Evolutionary conservation across 345 rosid species (phyloP), one percentile per base, ranked within the genome.

Genomic region (Sonneratia alba): DNA sequence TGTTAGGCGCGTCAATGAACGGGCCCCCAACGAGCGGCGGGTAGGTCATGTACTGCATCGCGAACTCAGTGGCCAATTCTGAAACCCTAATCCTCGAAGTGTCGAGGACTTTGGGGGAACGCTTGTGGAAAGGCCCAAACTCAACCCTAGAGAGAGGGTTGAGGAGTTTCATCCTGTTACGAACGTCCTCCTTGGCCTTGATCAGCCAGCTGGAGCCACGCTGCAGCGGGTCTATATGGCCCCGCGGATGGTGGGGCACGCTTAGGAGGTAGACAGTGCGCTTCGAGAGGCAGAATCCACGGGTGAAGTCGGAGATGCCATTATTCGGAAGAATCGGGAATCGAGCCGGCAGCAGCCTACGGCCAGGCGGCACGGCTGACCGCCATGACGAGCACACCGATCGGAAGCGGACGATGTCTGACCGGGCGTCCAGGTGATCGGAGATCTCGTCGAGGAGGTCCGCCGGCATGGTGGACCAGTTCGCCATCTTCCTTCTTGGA

Each of bases 381-480:
- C 97, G 87, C 99, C 99, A 95, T 55, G 88, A 75, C 49, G 83
- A 78, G 72, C 99, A 95, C 19, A 90, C 87, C 73, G 97, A 84
- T 40, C 99, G 99, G 81, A 87, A 84, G 1, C 90, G 93, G 19
- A 74, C 64, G 77, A 89, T 73, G 69, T 95, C 98, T 67, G 79
- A 78, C 69, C 88, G 76, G 27, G 85, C 79, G 45, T 78, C 85
- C 1, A 92, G 78, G 79, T 72, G 75, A 38, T 81, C 81, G 45
- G 89, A 76, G 72, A 90, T 88, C 24, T 74, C 78, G 68, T 79
- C 79, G 9, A 92, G 66, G 70, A 95, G 94, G 56, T 95, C 99
- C 71, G 74, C 77, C 3, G 97, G 97, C 11, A 92, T 82, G 38
- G 74, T 77, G 40, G 87, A 64, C 98, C 98, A 95, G 62, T 82